phyloP scores from a whole-genome alignment of 148 eudicot genomes.

The Oxyria digyna region DNA sequence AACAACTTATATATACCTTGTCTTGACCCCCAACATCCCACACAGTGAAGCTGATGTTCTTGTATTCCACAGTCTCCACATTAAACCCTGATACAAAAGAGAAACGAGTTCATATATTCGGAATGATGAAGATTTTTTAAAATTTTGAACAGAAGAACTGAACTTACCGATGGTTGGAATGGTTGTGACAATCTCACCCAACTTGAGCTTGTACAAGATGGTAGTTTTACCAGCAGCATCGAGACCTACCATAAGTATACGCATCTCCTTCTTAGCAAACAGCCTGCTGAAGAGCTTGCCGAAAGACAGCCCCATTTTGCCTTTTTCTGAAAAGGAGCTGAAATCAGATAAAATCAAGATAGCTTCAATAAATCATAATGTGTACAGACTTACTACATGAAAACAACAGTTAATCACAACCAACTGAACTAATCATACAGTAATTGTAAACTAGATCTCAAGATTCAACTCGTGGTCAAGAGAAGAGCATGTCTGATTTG shows the following conservation, averaged over 20 bases:
- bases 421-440: neutral
- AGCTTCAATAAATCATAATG: neutral
- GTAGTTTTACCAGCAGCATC: conserved; percentile 82
- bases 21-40: conserved; percentile 18
- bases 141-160: neutral
- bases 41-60: conserved; percentile 15
- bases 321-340: conserved; percentile 13
- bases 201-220: conserved; percentile 63
- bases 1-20: conserved; percentile 9
- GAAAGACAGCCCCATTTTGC: conserved; percentile 58
- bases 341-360: conserved; percentile 1
- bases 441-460: neutral
- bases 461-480: neutral
- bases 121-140: neutral
- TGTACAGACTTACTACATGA: neutral
- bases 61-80: conserved; percentile 37
- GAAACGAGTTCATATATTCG: neutral
- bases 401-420: too few species aligned
- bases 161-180: conserved; percentile 66
- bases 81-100: conserved; percentile 33
- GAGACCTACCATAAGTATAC: conserved; percentile 69
- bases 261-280: conserved; percentile 66
- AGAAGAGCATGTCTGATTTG: neutral
- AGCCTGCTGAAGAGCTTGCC: conserved; percentile 59
- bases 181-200: conserved; percentile 71